Base-by-base conservation (phyloP, 331 rosid genomes). In the Malus hybrid region DNA sequence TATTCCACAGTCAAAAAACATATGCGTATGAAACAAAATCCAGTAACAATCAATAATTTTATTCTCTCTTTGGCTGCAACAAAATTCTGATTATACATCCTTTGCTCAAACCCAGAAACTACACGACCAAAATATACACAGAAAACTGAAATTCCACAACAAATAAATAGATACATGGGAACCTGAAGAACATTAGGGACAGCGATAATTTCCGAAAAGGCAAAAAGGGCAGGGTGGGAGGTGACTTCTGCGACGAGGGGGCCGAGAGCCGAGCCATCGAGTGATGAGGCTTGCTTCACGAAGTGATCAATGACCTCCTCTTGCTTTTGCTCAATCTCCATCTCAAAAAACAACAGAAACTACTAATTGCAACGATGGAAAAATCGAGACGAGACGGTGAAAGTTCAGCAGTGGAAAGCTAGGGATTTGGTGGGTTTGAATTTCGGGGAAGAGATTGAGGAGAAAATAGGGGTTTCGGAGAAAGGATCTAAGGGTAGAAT, bases 301-400 rank as follows among this genome's bases (percentile, higher is more conserved):
- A 85, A 94, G 28, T 86, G 86, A 29, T 94, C 91, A 80, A 94
- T 89, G 42, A 88, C 76, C 82, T 94, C 97, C 76, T 91, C 87
- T 88, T 95, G 99, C 87, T 86, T 90, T 69, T 92, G 93, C 71
- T 95, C 99, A 42, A 91, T 89, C 74, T 91, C 98, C 98, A 93
- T 93, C 70, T 28, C 29, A 3, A 7, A 52, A 59, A 33, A 71
- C 5, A 4, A 34, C 27, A 1, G 28, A 15, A 63, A n/a, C 4
- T 59, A 39, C 46, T n/a, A 6, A 69, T 20, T 70, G 22, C 6
- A 74, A 65, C 31, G 42, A 61, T 0, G 3, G 12, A 16, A 4
- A 65, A 31, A 16, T 16, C 1, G 24, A 10, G 1, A 19, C 8
- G 3, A 33, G 16, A 66, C 16, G 48, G 70, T n/a, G 50, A 66